Evolutionary conservation across 257 asterid genomes (phyloP).

Genomic region (Primulina tabacum): DNA sequence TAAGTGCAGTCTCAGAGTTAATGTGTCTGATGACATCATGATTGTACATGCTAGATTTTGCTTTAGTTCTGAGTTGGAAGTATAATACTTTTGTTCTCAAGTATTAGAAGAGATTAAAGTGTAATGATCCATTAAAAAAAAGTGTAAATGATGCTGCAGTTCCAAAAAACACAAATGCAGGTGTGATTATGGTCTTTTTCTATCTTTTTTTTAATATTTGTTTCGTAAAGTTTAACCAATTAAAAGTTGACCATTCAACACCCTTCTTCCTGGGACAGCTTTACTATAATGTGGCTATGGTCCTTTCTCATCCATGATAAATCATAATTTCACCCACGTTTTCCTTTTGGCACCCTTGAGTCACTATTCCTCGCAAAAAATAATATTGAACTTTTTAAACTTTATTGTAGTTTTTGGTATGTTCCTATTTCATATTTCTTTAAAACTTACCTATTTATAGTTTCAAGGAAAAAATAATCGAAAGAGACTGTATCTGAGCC

Average conservation of each 20-base stretch:
- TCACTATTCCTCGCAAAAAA: not conserved
- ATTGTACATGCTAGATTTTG: not conserved
- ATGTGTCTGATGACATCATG: constrained; percentile 4
- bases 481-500: too few relatives aligned
- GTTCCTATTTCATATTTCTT: too few relatives aligned
- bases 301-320: not conserved
- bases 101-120: not conserved
- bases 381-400: too few relatives aligned
- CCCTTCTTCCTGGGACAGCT: not conserved
- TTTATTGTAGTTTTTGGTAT: too few relatives aligned
- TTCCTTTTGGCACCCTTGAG: not conserved
- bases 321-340: not conserved
- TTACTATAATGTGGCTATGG: not conserved
- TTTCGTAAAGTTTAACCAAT: not conserved
- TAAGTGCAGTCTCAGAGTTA: constrained; percentile 18
- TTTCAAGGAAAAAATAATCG: too few relatives aligned
- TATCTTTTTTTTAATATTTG: not conserved
- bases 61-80: not conserved
- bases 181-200: not conserved
- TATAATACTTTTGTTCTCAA: not conserved
- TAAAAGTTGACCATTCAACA: not conserved
- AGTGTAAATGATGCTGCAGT: not conserved
- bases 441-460: too few relatives aligned
- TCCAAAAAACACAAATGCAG: not conserved
- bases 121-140: too few relatives aligned